Conservation (phyloP, 2,329 filamentous ascomycete genomes). For the Dichotomopilus funicola region DNA sequence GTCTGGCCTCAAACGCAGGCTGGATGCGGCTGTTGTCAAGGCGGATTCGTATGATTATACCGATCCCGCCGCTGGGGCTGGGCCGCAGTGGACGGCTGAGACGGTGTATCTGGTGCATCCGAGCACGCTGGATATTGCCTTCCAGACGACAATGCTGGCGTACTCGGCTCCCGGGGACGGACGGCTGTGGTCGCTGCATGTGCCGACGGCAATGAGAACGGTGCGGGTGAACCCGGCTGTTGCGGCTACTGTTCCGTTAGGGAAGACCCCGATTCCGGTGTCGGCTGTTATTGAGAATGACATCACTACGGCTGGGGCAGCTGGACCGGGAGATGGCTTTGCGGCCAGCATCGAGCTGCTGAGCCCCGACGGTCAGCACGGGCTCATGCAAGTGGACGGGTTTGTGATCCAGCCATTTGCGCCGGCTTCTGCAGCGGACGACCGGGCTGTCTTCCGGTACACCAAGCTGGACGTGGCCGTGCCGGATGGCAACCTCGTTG, state of each 20-base stretch:
- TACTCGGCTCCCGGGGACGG: background rate
- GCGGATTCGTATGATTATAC: too few relatives aligned
- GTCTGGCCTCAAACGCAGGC: too few relatives aligned
- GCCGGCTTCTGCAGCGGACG: background rate
- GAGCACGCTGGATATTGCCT: background rate
- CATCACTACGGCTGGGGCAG: background rate
- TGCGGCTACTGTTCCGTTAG: background rate
- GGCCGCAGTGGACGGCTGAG: background rate
- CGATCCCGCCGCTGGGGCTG: too few relatives aligned
- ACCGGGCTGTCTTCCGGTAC: background rate
- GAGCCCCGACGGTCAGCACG: background rate
- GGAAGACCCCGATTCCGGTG: too few relatives aligned
- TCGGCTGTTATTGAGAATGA: background rate
- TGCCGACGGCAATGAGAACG: background rate
- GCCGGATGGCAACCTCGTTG: background rate
- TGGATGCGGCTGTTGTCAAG: too few relatives aligned
- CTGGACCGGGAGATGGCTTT: background rate
- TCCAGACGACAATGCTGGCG: background rate
- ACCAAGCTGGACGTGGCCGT: background rate
- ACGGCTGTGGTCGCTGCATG: background rate
- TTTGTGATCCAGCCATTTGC: background rate
- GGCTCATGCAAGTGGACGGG: background rate
- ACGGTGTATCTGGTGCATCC: background rate
- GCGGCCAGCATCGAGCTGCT: background rate
- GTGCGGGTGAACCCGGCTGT: background rate